Conservation (phyloP, 345 rosid genomes). For the Eucalyptus guilfoylei region DNA sequence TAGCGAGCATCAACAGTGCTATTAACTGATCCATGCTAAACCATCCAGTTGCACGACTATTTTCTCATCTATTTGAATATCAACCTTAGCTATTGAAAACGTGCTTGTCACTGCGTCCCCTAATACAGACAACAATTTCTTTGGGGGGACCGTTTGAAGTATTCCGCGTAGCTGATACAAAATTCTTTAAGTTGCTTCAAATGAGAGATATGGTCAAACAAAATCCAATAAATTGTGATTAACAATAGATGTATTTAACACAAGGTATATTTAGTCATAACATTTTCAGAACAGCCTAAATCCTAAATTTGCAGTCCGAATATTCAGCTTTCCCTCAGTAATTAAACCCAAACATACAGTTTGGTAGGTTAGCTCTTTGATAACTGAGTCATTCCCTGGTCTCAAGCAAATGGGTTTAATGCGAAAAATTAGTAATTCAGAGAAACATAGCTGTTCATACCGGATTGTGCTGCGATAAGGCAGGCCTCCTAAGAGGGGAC, state of each 20-base stretch:
- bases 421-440: not conserved
- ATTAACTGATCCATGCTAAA: not conserved
- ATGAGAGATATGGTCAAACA: not conserved
- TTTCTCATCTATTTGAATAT: not conserved
- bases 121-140: not conserved
- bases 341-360: not conserved
- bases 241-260: not conserved
- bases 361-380: not conserved
- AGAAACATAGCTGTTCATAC: conserved; percentile 11
- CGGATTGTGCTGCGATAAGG: conserved; percentile 44
- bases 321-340: not conserved
- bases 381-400: not conserved
- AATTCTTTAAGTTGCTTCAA: not conserved
- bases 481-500: conserved; percentile 66
- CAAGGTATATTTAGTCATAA: not conserved
- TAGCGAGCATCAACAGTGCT: not conserved
- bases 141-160: not conserved
- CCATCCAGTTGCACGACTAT: not conserved
- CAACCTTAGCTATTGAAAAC: not conserved
- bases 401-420: not conserved
- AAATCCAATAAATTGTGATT: not conserved
- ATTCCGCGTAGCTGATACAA: not conserved
- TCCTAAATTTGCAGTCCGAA: not conserved
- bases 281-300: not conserved
- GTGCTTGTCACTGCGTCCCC: not conserved